Conservation (phyloP, 2,329 filamentous ascomycete genomes). For the Verticillium albo-atrum region DNA sequence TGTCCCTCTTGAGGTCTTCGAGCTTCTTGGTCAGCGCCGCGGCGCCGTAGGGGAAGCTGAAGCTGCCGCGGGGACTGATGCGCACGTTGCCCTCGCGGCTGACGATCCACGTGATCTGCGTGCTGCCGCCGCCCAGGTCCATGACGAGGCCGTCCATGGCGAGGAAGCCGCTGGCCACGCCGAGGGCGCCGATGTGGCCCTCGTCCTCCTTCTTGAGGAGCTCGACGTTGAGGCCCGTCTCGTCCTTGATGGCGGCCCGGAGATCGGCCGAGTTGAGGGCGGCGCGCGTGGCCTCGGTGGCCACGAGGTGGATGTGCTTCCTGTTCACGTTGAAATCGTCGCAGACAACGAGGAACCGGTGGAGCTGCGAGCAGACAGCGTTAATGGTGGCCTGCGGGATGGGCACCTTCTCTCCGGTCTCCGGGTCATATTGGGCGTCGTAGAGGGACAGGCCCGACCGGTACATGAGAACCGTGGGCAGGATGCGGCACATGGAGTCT, state of each 20-base stretch:
- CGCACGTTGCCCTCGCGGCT: constrained; percentile 42
- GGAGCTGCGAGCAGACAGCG: constrained; percentile 19
- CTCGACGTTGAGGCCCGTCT: constrained; percentile 55
- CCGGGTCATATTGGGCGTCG: constrained; percentile 24
- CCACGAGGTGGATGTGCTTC: constrained; percentile 23
- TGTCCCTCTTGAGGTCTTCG: constrained; percentile 32
- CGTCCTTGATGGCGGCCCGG: constrained; percentile 38
- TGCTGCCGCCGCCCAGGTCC: constrained; percentile 68
- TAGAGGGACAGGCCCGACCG: constrained; percentile 26
- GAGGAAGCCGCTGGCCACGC: constrained; percentile 60
- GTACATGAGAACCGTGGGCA: constrained; percentile 41
- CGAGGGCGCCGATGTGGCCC: constrained; percentile 60
- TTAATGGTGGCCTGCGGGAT: constrained; percentile 22
- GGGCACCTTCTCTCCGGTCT: constrained; percentile 24
- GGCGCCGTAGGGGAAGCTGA: constrained; percentile 67
- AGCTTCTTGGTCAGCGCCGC: constrained; percentile 59
- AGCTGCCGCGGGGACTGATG: constrained; percentile 49
- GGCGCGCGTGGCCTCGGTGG: constrained; percentile 25
- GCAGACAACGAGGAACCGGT: constrained; percentile 22
- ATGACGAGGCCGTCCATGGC: constrained; percentile 62
- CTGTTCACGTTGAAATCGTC: constrained; percentile 18
- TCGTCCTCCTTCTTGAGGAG: constrained; percentile 63
- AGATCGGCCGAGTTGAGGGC: constrained; percentile 24
- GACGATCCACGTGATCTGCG: constrained; percentile 65
- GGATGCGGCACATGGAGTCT: constrained; percentile 51